These are phyloP conservation scores for Phytophthora capsici DNA, from an alignment of 352 stramenopile species.

Conservation along the genomic window DNA sequence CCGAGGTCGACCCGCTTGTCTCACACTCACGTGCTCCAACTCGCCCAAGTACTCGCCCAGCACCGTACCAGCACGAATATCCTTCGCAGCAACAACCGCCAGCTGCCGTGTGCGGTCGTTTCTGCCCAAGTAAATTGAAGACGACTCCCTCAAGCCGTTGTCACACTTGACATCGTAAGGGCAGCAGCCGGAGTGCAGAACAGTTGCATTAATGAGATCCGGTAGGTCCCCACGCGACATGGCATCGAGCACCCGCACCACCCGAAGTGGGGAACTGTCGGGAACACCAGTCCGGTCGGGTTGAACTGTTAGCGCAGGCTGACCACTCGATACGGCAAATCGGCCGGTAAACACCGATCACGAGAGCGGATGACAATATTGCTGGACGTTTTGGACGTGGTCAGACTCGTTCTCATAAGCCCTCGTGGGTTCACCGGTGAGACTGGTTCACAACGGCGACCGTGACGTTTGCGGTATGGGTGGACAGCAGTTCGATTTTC, in stretches of 20 bases:
- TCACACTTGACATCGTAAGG: constrained; percentile 6
- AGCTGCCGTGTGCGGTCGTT: neutral
- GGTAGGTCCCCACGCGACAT: neutral
- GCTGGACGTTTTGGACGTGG: neutral
- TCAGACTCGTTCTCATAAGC: neutral
- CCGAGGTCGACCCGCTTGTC: neutral
- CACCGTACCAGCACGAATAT: neutral
- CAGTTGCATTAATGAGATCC: constrained; percentile 9
- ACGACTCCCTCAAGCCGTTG: neutral
- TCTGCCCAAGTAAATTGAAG: neutral
- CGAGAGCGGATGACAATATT: neutral
- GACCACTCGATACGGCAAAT: neutral
- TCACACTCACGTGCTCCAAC: constrained; percentile 1
- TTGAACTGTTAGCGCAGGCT: constrained; percentile 1
- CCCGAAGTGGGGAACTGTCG: constrained; percentile 1
- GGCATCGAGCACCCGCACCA: neutral
- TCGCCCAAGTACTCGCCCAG: constrained; percentile 13
- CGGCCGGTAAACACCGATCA: neutral
- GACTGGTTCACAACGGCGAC: neutral
- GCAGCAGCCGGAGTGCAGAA: constrained; percentile 7
- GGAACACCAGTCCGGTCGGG: neutral
- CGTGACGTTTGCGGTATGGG: neutral
- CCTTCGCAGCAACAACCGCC: neutral
- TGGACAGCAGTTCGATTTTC: neutral
- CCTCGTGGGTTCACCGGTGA: neutral